Percentiles rank a stretch among this genome's conserved stretches.
Evolutionary conservation across 2,329 filamentous ascomycete genomes (phyloP).

Genomic region (Cladosporium halotolerans): DNA sequence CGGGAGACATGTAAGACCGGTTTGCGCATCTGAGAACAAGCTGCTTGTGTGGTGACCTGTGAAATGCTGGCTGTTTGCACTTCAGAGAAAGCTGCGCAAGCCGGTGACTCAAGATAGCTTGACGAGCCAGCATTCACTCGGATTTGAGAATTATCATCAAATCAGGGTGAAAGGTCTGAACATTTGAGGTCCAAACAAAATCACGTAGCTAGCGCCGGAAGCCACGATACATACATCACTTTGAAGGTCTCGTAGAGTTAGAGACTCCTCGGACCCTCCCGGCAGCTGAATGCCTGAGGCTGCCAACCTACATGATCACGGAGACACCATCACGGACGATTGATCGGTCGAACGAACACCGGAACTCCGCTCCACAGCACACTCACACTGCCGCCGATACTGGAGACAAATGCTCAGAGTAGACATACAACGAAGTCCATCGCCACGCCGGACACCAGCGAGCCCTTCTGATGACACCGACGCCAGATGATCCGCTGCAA

Average conservation of each 20-base stretch:
- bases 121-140: constrained; percentile 2
- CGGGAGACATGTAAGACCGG: constrained; percentile 27
- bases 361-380: neutral
- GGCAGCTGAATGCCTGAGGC: too few relatives aligned
- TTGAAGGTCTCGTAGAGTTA: too few relatives aligned
- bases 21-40: constrained; percentile 16
- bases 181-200: too few relatives aligned
- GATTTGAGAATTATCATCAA: too few relatives aligned
- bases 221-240: too few relatives aligned
- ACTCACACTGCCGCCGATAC: neutral
- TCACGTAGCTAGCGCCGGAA: too few relatives aligned
- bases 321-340: too few relatives aligned
- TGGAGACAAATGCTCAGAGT: constrained; percentile 15
- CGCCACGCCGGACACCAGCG: constrained; percentile 1
- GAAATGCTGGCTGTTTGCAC: constrained; percentile 3
- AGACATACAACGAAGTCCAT: neutral
- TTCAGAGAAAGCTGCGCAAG: constrained; percentile 5
- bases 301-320: too few relatives aligned
- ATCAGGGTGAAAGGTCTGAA: too few relatives aligned
- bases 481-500: constrained; percentile 58
- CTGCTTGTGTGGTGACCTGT: neutral
- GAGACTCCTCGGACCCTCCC: too few relatives aligned
- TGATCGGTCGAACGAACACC: too few relatives aligned
- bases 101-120: constrained; percentile 3
- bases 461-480: constrained; percentile 54